Percentiles rank a stretch among this genome's conserved stretches.
Conservation (phyloP, 352 stramenopile genomes). For the Plasmopara viticola region DNA sequence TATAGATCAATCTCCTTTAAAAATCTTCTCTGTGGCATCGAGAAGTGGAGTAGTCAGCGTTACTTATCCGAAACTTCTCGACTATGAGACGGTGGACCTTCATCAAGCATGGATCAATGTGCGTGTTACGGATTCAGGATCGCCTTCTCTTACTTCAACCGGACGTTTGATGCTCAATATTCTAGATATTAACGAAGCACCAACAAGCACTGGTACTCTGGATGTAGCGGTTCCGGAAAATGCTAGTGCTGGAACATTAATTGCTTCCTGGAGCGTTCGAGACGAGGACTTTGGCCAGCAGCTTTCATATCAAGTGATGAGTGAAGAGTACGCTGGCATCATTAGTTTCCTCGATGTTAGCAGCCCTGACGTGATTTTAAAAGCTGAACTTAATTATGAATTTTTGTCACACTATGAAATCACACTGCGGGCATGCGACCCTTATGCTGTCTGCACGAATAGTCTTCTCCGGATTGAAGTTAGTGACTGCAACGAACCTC, state of each 20-base stretch:
- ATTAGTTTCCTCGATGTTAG: constrained; percentile 9
- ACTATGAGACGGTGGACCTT: constrained; percentile 35
- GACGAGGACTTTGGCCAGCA: constrained; percentile 16
- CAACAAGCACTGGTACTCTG: constrained; percentile 9
- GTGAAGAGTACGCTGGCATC: background rate
- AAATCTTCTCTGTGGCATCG: constrained; percentile 24
- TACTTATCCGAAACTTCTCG: constrained; percentile 8
- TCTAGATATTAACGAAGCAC: constrained; percentile 20
- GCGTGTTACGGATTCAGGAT: constrained; percentile 39
- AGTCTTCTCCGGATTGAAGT: constrained; percentile 11
- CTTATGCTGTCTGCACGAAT: constrained; percentile 13
- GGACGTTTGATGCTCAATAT: constrained; percentile 17
- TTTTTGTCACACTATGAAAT: constrained; percentile 5
- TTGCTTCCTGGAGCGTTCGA: constrained; percentile 11
- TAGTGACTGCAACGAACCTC: constrained; percentile 17
- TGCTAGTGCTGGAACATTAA: constrained; percentile 1
- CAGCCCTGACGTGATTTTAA: constrained; percentile 10
- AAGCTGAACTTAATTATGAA: constrained; percentile 14
- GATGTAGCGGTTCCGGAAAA: constrained; percentile 13
- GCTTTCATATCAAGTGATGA: constrained; percentile 15
- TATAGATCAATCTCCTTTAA: constrained; percentile 28
- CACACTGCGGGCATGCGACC: constrained; percentile 17
- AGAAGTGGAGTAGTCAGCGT: constrained; percentile 9
- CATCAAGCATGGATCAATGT: constrained; percentile 46
- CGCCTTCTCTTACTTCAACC: constrained; percentile 23